Evolutionary conservation across 2,329 filamentous ascomycete genomes (phyloP), one percentile per base, ranked within the genome.

Genomic region (Exophiala xenobiotica): DNA sequence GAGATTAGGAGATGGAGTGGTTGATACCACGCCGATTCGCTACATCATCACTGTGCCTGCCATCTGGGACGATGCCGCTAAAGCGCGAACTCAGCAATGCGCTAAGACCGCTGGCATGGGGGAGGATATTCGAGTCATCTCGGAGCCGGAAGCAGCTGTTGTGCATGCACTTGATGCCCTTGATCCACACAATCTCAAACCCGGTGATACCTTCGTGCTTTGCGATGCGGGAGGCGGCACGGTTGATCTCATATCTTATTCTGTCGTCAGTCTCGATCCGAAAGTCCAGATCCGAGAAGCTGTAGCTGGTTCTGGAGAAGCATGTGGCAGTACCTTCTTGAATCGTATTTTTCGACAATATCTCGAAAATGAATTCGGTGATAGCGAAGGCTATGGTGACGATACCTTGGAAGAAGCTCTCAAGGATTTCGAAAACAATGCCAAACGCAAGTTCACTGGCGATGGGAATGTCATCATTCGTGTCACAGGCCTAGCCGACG

Each of bases 161-260:
- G 51, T 70, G 0, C 66, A 64, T 44, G 61, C 67, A 0, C 54
- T 71, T 4, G 57, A 57, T 42, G 33, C 16, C 3, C 41, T 44
- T 20, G 29, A 68, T 57, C 46, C 57, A 38, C 58, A 56, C 0
- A 40, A 33, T 4, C 43, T 40, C 18, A 19, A 40, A 2, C 14
- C 22, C 12, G 46, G 41, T 22, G 67, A 71, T 46, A 63, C 59
- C 1, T 62, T 71, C 23, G 56, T 68, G 7, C 60, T 70, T 2
- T 71, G 68, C 27, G 68, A 72, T 53, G 68, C 67, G 9, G 69
- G 69, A 1, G 69, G 69, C 6, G 69, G 69, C 1, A 71, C 68
- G 1, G 68, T 66, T 3, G 66, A 68, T 49, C 49, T 67, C 16
- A 53, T 53, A 2, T 62, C 64, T 0, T 68, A 67, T 44, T 50